Base-by-base conservation (phyloP, 2,329 filamentous ascomycete species). In the Microascus cirrosus region DNA sequence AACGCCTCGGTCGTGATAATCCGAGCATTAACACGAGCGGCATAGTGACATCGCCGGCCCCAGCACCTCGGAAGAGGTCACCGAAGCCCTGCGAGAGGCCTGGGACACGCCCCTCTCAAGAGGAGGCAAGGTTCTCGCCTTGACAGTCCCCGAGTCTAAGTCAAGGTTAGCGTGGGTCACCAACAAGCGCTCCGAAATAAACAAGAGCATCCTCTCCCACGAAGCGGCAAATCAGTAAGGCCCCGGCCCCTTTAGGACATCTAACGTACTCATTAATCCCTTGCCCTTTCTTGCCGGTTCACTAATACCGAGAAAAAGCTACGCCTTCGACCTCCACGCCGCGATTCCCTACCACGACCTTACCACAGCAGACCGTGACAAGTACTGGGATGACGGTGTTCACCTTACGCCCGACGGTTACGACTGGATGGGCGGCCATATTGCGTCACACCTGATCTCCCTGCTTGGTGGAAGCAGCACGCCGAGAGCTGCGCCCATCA, bases 391-490 rank as follows among this genome's bases (percentile, higher is more conserved):
- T 61, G 84, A 87, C 68, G 76, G 75, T 20, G 62, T 86, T 24
- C 84, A 87, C 69, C 72, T 86, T 11, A 80, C 77, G 0, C 67
- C 72, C 0, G 74, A 71, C 7, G 84, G 84, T 8, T 87, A 87
- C 70, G 76, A 85, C 64, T 71, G 80, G 63, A 81, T 87, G 73
- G 84, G 84, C 1, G 72, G 76, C 45, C 73, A 78, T 59, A 73
- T 87, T 55, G 83, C 77, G 53, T 73, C 77, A 25, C 74, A 70
- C 34, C 67, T 87, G 11, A 70, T 81, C 53, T 71, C 74, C 34
- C 69, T 84, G 45, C 63, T 78, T 42, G 63, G 55, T 34, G 55
- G 53, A 11, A 50, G 25, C 20, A 28, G 11, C 28, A 32, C 50
- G 22, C 56, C 48, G 7, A 28, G n/a, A 13, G 15, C 57, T 20